Conservation (phyloP, 2,329 filamentous ascomycete species). For the Sporothrix brunneoviolacea region DNA sequence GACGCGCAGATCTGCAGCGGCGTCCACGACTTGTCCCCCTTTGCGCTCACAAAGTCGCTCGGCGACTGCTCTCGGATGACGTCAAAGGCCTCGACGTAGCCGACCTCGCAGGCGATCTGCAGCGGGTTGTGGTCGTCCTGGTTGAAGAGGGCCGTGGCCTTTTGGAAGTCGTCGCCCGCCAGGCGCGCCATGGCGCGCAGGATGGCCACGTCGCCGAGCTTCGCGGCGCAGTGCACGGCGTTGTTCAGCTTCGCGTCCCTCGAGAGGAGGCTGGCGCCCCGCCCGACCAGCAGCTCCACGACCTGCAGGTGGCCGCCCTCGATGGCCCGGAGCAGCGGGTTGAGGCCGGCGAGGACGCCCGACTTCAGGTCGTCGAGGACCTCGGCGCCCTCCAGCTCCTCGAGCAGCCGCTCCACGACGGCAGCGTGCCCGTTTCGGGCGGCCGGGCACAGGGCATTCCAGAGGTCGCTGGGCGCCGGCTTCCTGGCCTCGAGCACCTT, state of each 20-base stretch:
- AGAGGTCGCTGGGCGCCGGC: background rate
- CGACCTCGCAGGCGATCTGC: background rate
- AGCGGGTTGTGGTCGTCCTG: background rate
- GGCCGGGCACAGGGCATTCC: background rate
- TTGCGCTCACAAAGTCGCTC: background rate
- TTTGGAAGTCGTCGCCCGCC: background rate
- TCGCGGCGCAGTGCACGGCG: background rate
- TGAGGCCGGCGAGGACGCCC: background rate
- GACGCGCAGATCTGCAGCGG: background rate
- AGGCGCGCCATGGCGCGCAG: background rate
- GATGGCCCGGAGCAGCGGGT: background rate
- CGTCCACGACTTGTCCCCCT: background rate
- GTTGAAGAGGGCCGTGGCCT: background rate
- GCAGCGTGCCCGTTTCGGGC: background rate
- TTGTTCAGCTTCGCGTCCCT: background rate
- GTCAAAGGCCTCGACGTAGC: background rate
- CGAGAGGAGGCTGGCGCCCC: background rate
- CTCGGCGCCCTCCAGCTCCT: background rate
- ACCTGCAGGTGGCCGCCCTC: background rate
- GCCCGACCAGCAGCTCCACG: background rate
- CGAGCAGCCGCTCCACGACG: background rate
- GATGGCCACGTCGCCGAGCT: background rate
- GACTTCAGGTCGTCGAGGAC: background rate
- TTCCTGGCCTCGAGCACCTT: background rate
- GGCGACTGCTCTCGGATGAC: background rate